A percentile compares a stretch with the other conserved stretches of the same genome.
Evolutionary conservation across 2,329 filamentous ascomycete genomes (phyloP).

Genomic region (Hortaea sp.): DNA sequence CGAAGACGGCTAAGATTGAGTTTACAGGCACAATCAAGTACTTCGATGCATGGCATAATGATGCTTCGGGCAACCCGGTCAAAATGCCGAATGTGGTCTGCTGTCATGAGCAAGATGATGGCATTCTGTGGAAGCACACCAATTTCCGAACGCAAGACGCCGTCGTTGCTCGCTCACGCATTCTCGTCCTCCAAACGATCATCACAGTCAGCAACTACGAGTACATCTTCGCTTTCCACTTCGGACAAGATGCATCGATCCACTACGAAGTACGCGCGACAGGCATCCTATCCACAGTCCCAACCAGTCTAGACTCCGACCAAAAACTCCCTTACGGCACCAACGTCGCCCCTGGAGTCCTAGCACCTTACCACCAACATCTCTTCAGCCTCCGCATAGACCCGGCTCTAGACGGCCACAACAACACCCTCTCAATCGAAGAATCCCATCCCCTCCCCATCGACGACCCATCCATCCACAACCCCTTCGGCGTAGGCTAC

Average conservation of each 20-base stretch:
- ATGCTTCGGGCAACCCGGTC: slow-evolving; percentile 45
- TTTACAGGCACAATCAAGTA: slow-evolving; percentile 28
- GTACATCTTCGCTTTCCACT: slow-evolving; percentile 56
- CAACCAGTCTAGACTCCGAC: slow-evolving; percentile 40
- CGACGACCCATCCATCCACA: slow-evolving; percentile 41
- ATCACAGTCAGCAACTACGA: slow-evolving; percentile 62
- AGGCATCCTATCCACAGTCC: slow-evolving; percentile 53
- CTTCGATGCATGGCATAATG: slow-evolving; percentile 47
- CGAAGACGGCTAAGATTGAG: neutral
- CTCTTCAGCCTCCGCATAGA: slow-evolving; percentile 57
- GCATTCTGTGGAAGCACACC: slow-evolving; percentile 61
- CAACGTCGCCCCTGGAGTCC: slow-evolving; percentile 52
- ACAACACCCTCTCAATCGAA: slow-evolving; percentile 44
- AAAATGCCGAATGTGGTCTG: slow-evolving; percentile 54
- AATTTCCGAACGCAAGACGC: slow-evolving; percentile 58
- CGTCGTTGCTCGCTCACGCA: slow-evolving; percentile 52
- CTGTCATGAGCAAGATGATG: slow-evolving; percentile 59
- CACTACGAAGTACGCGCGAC: slow-evolving; percentile 54
- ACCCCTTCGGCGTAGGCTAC: slow-evolving; percentile 55
- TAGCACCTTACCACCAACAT: slow-evolving; percentile 63
- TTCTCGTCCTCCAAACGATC: slow-evolving; percentile 59
- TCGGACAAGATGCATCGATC: slow-evolving; percentile 54
- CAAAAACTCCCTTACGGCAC: slow-evolving; percentile 44
- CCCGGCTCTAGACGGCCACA: slow-evolving; percentile 49
- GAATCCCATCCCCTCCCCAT: slow-evolving; percentile 42